Evolutionary conservation across 2,329 filamentous ascomycete species (phyloP), one percentile per base, ranked within the genome.

Genomic region (Aspergillus brasiliensis): DNA sequence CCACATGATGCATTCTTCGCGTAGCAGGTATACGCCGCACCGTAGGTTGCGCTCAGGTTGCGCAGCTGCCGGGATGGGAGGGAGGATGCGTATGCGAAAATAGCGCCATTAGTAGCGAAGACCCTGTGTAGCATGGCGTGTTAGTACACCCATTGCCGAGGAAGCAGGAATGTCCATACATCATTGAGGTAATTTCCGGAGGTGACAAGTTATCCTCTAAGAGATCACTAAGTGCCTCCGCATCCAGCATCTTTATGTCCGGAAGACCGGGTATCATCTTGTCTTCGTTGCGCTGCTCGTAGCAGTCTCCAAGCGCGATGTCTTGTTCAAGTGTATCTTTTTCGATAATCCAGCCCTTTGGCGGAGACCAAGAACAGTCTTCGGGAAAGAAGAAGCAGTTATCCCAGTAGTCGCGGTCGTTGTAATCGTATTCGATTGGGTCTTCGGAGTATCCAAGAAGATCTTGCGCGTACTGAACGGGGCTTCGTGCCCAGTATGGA

Each of bases 341-440:
- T 56, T 73, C 71, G 31, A 70, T 67, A 34, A 65, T 63, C 62
- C 65, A 70, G 57, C 71, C 69, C 56, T 70, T 71, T 3, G 72
- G 69, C 13, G 75, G 75, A 15, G 75, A 72, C 64, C 72, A 78
- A 52, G 73, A 73, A 67, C 75, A 78, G 60, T 79, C 77, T 65
- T 79, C 77, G 8, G 76, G 77, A 40, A 78, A 78, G 64, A 79
- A 78, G 65, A 78, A 78, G 58, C 71, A 76, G 61, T 78, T 79
- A 51, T 79, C 77, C 58, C 67, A 68, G 57, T 77, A 77, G 59
- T 78, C 76, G 42, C 75, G 67, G 67, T 79, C 77, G 67, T 77
- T 68, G 72, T 76, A 66, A 59, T 78, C 73, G 75, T 78, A 79
- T 56, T 77, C 76, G 64, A 79, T 75, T 34, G 76, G 77, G 46